Conservation (phyloP, 2,329 filamentous ascomycete genomes). For the Venturia carpophila region DNA sequence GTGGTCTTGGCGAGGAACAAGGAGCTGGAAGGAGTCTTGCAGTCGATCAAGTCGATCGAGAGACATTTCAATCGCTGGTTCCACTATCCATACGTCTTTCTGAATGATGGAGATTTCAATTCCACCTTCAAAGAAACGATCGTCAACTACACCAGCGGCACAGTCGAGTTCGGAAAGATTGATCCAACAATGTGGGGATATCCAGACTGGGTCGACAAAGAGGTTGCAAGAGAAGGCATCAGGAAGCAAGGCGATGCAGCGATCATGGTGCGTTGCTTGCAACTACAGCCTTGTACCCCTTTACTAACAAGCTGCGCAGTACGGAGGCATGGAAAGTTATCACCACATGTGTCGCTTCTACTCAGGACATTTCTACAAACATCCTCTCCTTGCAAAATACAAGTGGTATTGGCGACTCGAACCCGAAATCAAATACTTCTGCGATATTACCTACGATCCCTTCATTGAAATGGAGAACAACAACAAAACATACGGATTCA, state of each 20-base stretch:
- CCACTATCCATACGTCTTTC: conserved; percentile 95
- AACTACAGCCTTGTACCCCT: conserved; percentile 68
- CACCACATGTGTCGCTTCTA: conserved; percentile 99
- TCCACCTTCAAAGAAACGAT: conserved; percentile 84
- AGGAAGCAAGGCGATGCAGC: conserved; percentile 92
- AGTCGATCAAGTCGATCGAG: conserved; percentile 96
- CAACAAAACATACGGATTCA: conserved; percentile 98
- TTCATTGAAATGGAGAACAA: conserved; percentile 89
- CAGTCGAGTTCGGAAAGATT: conserved; percentile 91
- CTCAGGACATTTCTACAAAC: conserved; percentile 97
- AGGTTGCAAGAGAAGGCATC: conserved; percentile 92
- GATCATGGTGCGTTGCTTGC: conserved; percentile 57
- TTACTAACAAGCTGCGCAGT: conserved; percentile 58
- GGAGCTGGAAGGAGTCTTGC: conserved; percentile 89
- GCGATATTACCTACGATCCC: conserved; percentile 97
- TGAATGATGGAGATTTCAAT: conserved; percentile 97
- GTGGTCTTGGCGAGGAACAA: conserved; percentile 94
- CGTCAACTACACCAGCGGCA: conserved; percentile 77
- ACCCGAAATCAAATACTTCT: conserved; percentile 99
- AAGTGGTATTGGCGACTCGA: conserved; percentile 99
- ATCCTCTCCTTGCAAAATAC: conserved; percentile 88
- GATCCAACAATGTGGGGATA: conserved; percentile 89
- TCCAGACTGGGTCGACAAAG: conserved; percentile 90
- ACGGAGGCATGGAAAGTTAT: conserved; percentile 96
- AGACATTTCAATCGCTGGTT: conserved; percentile 99